Evolutionary conservation across 139 green algal genomes (phyloP).

Genomic region (Tetraselmis striata): DNA sequence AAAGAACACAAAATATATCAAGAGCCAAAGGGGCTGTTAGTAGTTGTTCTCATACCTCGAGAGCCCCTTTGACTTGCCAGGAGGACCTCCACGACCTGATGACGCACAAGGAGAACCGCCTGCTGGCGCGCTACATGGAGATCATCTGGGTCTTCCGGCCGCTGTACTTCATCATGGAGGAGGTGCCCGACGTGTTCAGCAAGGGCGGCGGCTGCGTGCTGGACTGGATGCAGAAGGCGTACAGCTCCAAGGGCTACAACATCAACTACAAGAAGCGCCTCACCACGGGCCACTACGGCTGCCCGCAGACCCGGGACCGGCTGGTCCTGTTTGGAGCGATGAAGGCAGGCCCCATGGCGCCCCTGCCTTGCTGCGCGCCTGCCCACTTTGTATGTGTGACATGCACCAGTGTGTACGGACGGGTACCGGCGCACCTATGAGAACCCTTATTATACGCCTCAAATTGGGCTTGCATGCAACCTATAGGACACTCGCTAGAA

Average conservation of each 20-base stretch:
- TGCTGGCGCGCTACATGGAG: slow-evolving; percentile 5
- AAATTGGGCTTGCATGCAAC: too few species aligned
- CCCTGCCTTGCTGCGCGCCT: neutral
- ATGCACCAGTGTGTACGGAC: too few species aligned
- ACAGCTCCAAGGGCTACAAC: slow-evolving; percentile 2
- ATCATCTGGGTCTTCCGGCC: slow-evolving; percentile 4
- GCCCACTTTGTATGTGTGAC: too few species aligned
- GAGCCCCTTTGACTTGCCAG: too few species aligned
- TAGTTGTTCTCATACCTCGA: too few species aligned
- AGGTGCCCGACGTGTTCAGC: slow-evolving; percentile 10
- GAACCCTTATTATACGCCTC: too few species aligned
- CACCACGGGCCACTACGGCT: slow-evolving; percentile 8
- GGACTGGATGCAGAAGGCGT: neutral
- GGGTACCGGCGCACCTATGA: too few species aligned
- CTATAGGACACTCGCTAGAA: too few species aligned
- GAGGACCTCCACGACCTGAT: slow-evolving; percentile 1
- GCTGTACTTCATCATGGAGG: slow-evolving; percentile 12
- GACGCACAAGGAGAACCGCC: slow-evolving; percentile 1
- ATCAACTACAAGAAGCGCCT: neutral
- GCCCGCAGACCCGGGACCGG: slow-evolving; percentile 3
- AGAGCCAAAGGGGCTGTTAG: too few species aligned
- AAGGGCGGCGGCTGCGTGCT: neutral
- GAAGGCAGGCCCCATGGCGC: neutral
- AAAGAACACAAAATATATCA: too few species aligned
- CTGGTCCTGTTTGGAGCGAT: neutral